These are phyloP conservation scores for Adenanthera pavonina DNA, from an alignment of 306 rosid genomes.

Conservation along the genomic window DNA sequence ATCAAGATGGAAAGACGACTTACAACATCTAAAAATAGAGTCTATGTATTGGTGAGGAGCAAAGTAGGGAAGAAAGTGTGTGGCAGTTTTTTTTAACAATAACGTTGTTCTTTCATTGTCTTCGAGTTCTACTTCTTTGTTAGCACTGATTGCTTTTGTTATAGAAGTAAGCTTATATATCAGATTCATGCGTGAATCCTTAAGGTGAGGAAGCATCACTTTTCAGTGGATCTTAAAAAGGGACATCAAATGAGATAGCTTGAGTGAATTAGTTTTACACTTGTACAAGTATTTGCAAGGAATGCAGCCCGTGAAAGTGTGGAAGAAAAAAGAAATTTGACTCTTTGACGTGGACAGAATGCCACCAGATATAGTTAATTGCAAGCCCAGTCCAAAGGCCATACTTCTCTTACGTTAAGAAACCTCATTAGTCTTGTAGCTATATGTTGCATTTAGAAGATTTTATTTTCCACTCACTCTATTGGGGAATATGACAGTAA, in stretches of 20 bases:
- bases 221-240: neutral
- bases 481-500: constrained; percentile 16
- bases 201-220: neutral
- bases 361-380: neutral
- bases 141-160: neutral
- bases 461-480: neutral
- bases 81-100: too few relatives aligned
- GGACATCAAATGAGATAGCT: neutral
- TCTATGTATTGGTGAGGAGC: too few relatives aligned
- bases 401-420: neutral
- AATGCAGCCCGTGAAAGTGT: too few relatives aligned
- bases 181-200: neutral
- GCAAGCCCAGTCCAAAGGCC: constrained; percentile 26
- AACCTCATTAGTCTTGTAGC: neutral
- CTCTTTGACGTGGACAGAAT: neutral
- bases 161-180: neutral
- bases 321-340: constrained; percentile 6
- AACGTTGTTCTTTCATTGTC: too few relatives aligned
- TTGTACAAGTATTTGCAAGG: constrained; percentile 15
- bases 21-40: too few relatives aligned
- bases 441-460: neutral
- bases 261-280: constrained; percentile 35
- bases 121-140: neutral
- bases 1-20: too few relatives aligned
- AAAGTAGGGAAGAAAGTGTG: too few relatives aligned